A percentile compares a stretch with the other conserved stretches of the same genome.
Evolutionary conservation across 345 rosid species (phyloP).

Genomic region (Camelina hispida): DNA sequence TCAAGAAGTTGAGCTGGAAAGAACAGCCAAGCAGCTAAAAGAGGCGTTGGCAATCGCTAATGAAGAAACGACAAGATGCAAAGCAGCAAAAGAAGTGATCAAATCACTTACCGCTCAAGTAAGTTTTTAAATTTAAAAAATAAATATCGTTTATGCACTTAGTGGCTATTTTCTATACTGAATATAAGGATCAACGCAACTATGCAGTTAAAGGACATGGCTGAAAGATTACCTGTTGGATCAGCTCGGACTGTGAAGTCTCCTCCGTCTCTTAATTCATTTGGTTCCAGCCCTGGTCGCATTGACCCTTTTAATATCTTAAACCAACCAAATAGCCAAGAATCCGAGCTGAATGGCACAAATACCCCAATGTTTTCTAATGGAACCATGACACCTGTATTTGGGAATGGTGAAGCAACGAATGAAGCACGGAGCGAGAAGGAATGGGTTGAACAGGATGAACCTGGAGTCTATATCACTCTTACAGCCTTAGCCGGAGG

Average conservation of each 20-base stretch:
- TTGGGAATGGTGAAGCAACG: slow-evolving; percentile 60
- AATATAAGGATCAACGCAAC: slow-evolving; percentile 19
- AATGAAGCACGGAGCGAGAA: slow-evolving; percentile 64
- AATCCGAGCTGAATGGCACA: slow-evolving; percentile 53
- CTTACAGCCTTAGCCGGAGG: slow-evolving; percentile 87
- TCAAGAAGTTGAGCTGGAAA: slow-evolving; percentile 92
- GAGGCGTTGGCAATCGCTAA: slow-evolving; percentile 86
- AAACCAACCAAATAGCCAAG: slow-evolving; percentile 58
- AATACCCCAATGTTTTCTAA: slow-evolving; percentile 57
- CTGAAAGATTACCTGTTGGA: slow-evolving; percentile 86
- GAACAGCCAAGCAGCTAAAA: slow-evolving; percentile 81
- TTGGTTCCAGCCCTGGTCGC: slow-evolving; percentile 63
- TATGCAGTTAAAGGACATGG: slow-evolving; percentile 83
- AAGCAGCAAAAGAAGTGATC: slow-evolving; percentile 99
- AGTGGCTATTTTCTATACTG: slow-evolving; percentile 28
- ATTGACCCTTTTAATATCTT: slow-evolving; percentile 51
- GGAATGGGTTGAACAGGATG: slow-evolving; percentile 99
- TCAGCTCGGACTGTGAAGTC: slow-evolving; percentile 57
- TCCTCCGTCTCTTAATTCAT: slow-evolving; percentile 60
- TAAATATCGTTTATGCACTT: slow-evolving; percentile 6
- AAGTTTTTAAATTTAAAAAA: slow-evolving; percentile 29
- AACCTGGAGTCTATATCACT: slow-evolving; percentile 95
- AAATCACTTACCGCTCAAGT: slow-evolving; percentile 97
- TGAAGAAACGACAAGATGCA: slow-evolving; percentile 92
- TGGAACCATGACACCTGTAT: slow-evolving; percentile 53